phyloP scores from a whole-genome alignment of 768 basidiomycete species.

The Termitomyces sp. region DNA sequence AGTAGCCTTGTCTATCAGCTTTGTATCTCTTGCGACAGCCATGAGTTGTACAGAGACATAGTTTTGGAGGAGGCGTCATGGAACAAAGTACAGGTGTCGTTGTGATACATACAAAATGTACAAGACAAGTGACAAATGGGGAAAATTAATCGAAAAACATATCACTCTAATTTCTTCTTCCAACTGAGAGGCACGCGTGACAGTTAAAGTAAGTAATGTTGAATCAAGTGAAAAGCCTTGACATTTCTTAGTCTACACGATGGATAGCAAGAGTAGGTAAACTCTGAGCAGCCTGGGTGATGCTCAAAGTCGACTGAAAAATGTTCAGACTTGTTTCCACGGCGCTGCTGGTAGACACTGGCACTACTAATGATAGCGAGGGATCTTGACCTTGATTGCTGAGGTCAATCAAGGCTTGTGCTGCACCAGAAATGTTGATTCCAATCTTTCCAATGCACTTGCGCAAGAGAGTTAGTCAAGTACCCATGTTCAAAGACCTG shows the following conservation, averaged over 20 bases:
- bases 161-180: no score
- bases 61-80: neutral
- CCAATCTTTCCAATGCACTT: neutral
- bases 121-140: no score
- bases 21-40: neutral
- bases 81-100: no score
- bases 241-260: no score
- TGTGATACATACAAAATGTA: no score
- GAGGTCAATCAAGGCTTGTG: no score
- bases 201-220: no score
- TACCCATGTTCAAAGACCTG: neutral
- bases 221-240: no score
- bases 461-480: no score
- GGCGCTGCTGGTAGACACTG: no score
- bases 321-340: neutral
- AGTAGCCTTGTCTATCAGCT: neutral
- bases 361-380: neutral
- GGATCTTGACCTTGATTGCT: neutral
- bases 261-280: neutral
- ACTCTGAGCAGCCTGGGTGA: neutral
- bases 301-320: neutral
- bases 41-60: neutral
- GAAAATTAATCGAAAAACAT: no score
- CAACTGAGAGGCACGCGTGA: no score
- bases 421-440: neutral